Conservation (phyloP, 805 yeast species). For the Wickerhamomyces bovis region DNA sequence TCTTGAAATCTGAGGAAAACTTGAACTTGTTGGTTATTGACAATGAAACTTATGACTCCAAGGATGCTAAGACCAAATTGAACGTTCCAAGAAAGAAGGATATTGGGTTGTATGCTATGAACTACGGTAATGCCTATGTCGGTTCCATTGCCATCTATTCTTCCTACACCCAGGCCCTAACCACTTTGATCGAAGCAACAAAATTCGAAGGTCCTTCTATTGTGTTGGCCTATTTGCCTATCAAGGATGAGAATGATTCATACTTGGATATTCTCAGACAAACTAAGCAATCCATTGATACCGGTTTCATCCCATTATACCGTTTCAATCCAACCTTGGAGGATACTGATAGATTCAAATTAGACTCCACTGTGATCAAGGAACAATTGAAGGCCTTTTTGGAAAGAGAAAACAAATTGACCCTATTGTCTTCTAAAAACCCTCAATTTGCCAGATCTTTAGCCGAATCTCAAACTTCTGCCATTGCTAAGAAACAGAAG, state of each 20-base stretch:
- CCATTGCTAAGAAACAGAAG: constrained; percentile 52
- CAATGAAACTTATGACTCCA: constrained; percentile 61
- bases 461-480: constrained; percentile 54
- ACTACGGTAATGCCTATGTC: constrained; percentile 81
- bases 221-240: constrained; percentile 86
- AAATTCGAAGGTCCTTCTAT: constrained; percentile 85
- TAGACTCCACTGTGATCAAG: constrained; percentile 80
- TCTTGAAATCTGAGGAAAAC: constrained; percentile 67
- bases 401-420: constrained; percentile 84
- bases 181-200: constrained; percentile 87
- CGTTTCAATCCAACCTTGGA: constrained; percentile 66
- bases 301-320: constrained; percentile 96
- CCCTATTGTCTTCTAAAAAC: constrained; percentile 60
- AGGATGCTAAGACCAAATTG: constrained; percentile 20
- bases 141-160: constrained; percentile 93
- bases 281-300: constrained; percentile 83
- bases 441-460: constrained; percentile 78
- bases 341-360: constrained; percentile 53
- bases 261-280: constrained; percentile 75
- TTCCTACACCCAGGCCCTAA: constrained; percentile 87
- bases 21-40: constrained; percentile 84
- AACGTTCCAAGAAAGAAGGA: constrained; percentile 71
- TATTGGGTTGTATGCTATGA: constrained; percentile 92
- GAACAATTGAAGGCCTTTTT: constrained; percentile 72
- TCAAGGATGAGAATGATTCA: constrained; percentile 53